Conservation (phyloP, 495 filamentous ascomycete species). For the Hypoxylon cercidicola region DNA sequence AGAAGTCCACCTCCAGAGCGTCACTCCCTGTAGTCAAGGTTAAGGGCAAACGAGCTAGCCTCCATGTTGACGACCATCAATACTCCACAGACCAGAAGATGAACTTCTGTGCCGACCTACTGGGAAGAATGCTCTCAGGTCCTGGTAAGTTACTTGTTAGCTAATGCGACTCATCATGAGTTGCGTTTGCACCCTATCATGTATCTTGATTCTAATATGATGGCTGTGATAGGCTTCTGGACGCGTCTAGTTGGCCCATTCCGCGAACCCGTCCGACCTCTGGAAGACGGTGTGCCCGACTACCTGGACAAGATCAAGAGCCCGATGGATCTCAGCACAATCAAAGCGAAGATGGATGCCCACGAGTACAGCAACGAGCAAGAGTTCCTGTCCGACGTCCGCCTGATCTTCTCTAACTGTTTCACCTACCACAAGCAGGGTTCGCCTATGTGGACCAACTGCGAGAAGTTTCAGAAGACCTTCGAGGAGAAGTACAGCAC, state of each 20-base stretch:
- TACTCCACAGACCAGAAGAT: constrained; percentile 58
- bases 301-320: constrained; percentile 58
- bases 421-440: constrained; percentile 56
- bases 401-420: constrained; percentile 62
- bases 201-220: constrained; percentile 11
- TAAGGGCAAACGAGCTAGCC: constrained; percentile 45
- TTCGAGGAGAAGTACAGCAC: constrained; percentile 61
- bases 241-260: constrained; percentile 66
- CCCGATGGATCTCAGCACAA: constrained; percentile 61
- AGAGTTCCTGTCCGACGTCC: constrained; percentile 59
- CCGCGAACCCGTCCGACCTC: constrained; percentile 57
- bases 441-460: constrained; percentile 57
- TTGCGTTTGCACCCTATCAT: background rate
- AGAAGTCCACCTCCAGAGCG: constrained; percentile 38
- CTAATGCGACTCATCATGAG: background rate
- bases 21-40: constrained; percentile 47
- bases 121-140: constrained; percentile 64
- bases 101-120: constrained; percentile 61
- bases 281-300: constrained; percentile 57
- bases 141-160: constrained; percentile 52
- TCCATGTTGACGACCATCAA: constrained; percentile 33
- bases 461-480: constrained; percentile 59
- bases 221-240: constrained; percentile 59
- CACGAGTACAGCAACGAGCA: constrained; percentile 53
- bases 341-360: constrained; percentile 61